Base-by-base conservation (phyloP, 306 rosid genomes). In the Hippophae gyantsensis region DNA sequence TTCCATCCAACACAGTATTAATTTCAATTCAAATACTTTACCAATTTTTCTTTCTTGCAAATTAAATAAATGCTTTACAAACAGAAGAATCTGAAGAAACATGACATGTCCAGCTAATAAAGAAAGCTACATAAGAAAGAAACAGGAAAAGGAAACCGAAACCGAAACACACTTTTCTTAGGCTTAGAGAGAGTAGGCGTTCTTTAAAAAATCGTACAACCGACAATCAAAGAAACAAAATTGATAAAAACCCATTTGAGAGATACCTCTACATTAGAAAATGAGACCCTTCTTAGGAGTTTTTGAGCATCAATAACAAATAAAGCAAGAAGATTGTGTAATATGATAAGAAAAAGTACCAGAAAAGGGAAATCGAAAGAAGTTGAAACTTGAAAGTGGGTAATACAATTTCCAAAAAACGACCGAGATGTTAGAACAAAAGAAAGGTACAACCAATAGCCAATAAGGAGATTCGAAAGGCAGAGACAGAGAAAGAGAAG, bases 381-480 rank as follows among this genome's bases (percentile, higher is more conserved):
- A 26, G 62, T 41, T 52, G 58, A 42, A 58, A 57, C 32, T 47
- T 25, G 43, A 63, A 10, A 58, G 74, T 69, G 38, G 38, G 38
- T 32, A 32, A 32, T 32, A 4, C 38, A 32, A 32, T 32, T 32
- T 2, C 38, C 23, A 18, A 18, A 18, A 32, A 32, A 4, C 38
- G 38, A 2, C 38, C 38, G 4, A 32, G 38, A 32, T 32, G 38
- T 32, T 32, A 32, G 38, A 32, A 32, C 38, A 32, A 32, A 32
- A 2, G 38, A 4, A 32, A 32, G 3, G 38, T 32, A 2, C 38
- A 32, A 4, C 38, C 38, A 32, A 32, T 32, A 67, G 64, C 40
- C 68, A 67, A 74, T 7, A 49, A 73, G 60, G 74, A 63, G 76
- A 80, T 77, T 75, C 74, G 58, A 26, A 48, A 61, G 78, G 68